Percentiles rank a stretch among this genome's conserved stretches.
These are phyloP conservation scores for Echinochloa phyllopogon DNA, from an alignment of 176 grass and related monocot species.

Conservation along the genomic window DNA sequence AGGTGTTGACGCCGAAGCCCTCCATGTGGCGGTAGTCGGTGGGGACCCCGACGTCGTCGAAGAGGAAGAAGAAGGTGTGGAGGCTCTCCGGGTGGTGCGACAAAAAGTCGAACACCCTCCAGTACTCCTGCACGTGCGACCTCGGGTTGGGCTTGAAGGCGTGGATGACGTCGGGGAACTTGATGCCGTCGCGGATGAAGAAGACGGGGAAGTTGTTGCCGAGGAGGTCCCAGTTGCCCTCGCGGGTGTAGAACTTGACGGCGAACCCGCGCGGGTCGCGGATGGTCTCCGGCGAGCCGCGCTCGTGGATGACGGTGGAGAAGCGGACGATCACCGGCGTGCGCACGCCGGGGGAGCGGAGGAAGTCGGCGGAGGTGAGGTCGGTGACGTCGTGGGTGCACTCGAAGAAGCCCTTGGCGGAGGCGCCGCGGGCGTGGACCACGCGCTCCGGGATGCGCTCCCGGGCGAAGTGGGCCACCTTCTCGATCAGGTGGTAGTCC, in stretches of 20 bases:
- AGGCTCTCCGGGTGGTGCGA: constrained; percentile 85
- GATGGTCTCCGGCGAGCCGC: constrained; percentile 84
- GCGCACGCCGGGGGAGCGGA: constrained; percentile 61
- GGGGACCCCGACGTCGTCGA: constrained; percentile 88
- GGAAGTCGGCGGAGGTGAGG: constrained; percentile 91
- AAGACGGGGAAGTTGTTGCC: constrained; percentile 98
- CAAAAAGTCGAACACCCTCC: constrained; percentile 82
- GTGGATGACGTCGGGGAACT: constrained; percentile 95
- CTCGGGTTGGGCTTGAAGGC: constrained; percentile 91
- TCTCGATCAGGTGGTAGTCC: constrained; percentile 91
- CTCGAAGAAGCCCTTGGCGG: constrained; percentile 93
- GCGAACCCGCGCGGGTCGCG: constrained; percentile 93
- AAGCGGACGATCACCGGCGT: constrained; percentile 80
- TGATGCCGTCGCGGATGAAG: constrained; percentile 93
- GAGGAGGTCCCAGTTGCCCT: constrained; percentile 91
- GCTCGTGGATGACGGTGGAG: constrained; percentile 95
- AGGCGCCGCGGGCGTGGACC: constrained; percentile 80
- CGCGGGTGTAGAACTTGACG: constrained; percentile 92
- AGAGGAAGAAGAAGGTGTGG: constrained; percentile 99
- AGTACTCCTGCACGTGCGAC: constrained; percentile 89
- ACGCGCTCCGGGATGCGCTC: constrained; percentile 95
- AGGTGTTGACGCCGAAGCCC: constrained; percentile 88
- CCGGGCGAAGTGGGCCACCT: constrained; percentile 80
- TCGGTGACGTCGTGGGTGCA: constrained; percentile 69
- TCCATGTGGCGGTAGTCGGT: constrained; percentile 92